These are phyloP conservation scores for sorghum (Sorghum bicolor) DNA, from an alignment of 176 grass and related monocot species.

Conservation along the genomic window DNA sequence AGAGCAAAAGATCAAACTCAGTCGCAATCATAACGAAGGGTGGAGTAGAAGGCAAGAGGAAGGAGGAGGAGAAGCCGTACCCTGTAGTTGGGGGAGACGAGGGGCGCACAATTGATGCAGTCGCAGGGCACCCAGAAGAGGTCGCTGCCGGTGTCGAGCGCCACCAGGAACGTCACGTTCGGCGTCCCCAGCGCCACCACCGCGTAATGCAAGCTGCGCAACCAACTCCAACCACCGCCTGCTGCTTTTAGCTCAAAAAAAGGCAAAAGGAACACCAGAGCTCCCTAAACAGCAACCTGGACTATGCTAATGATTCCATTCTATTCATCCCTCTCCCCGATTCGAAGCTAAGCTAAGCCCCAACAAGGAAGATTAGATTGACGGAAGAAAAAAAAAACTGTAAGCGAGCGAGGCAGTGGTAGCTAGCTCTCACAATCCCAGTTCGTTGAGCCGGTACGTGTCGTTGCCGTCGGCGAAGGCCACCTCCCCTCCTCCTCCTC, in stretches of 20 bases:
- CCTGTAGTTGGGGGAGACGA: slow-evolving; percentile 36
- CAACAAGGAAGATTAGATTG: neutral
- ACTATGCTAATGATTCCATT: neutral
- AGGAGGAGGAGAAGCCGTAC: slow-evolving; percentile 19
- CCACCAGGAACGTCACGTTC: slow-evolving; percentile 85
- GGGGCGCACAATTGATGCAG: slow-evolving; percentile 60
- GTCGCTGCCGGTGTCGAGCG: slow-evolving; percentile 90
- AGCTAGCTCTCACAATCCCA: slow-evolving; percentile 76
- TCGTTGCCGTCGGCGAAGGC: slow-evolving; percentile 71
- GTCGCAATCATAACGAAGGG: neutral
- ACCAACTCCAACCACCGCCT: slow-evolving; percentile 23
- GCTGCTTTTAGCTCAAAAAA: slow-evolving; percentile 23
- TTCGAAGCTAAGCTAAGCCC: neutral
- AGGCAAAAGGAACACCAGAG: neutral
- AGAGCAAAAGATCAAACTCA: neutral
- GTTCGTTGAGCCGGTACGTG: slow-evolving; percentile 31
- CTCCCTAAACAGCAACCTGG: neutral
- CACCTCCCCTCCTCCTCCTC: slow-evolving; percentile 20
- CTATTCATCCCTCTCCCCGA: neutral
- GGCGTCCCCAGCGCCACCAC: slow-evolving; percentile 74
- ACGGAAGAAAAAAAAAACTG: neutral
- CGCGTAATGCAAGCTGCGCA: slow-evolving; percentile 83
- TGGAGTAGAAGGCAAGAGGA: neutral
- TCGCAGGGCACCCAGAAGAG: slow-evolving; percentile 95
- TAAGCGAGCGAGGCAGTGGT: no score